Base-by-base conservation (phyloP, 371 early-diverging fungal genomes). In the Mortierella sp. region DNA sequence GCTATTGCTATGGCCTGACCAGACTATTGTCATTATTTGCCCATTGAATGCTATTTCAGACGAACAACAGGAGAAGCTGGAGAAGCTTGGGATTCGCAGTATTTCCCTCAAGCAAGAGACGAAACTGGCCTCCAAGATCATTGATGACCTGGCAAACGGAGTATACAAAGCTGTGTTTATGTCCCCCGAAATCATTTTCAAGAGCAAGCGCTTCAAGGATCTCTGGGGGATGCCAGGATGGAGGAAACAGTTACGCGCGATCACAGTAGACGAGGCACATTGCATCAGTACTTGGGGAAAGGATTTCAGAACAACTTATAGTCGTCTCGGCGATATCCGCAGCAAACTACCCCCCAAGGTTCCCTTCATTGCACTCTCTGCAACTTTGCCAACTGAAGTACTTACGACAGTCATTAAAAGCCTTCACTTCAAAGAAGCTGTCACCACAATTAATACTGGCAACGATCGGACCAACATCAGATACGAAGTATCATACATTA, bases 101-200 rank as follows among this genome's bases (percentile, higher is more conserved):
- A 58, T 73, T 16, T 22, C 63, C 28, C 14, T 73, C 60, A 3
- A 47, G 26, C 47, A 24, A 18, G 68, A 51, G 49, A 0, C 59
- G 54, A 49, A 49, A 39, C 10, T 8, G 26, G 24, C 40, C 67
- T 18, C 43, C 5, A 51, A 62, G 3, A 12, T 57, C 1, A 8
- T 28, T 35, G 11, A 73, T 1, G 24, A 28, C 0, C 24, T 74
- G 12, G 10, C 32, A 24, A 22, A 32, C 26, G 73, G 73, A 54
- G 26, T 58, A 26, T 73, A 68, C 52, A 62, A 64, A 37, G 64
- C 64, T 2, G 73, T 73, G n/a, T 73, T 73, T 63, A 54, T 73
- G 58, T 47, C 68, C 0, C 73, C 73, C 9, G 68, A 73, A 52
- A 45, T 26, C 1, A 37, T 37, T 26, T 58, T 63, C 39, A 45